phyloP scores from a whole-genome alignment of 768 basidiomycete species.

The Sistotremastrum niveocremeum region DNA sequence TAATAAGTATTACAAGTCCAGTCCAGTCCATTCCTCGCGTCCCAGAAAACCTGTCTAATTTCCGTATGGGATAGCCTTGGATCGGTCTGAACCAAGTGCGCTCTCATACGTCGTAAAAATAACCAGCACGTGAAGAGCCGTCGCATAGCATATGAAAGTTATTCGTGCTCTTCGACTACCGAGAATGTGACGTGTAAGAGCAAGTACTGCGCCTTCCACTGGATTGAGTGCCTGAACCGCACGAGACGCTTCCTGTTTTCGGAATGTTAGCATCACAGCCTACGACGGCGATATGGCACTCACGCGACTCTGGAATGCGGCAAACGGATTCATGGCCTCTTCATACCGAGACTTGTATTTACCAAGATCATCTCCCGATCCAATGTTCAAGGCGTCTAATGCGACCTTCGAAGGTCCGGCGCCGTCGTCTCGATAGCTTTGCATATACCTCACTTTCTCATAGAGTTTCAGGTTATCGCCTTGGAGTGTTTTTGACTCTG shows the following conservation, averaged over 20 bases:
- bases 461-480: conserved; percentile 94
- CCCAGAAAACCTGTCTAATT: too few species aligned
- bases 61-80: not conserved
- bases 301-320: conserved; percentile 90
- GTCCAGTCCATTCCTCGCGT: too few species aligned
- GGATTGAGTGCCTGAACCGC: conserved; percentile 88
- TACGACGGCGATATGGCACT: conserved; percentile 19
- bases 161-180: conserved; percentile 84
- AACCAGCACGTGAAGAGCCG: conserved; percentile 67
- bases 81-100: conserved; percentile 14
- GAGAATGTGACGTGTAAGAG: conserved; percentile 72
- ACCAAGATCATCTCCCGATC: conserved; percentile 57
- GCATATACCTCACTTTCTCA: conserved; percentile 98
- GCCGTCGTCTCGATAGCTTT: conserved; percentile 77
- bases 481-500: conserved; percentile 85
- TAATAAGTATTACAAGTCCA: too few species aligned
- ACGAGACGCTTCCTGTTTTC: conserved; percentile 75
- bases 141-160: conserved; percentile 79
- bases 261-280: not conserved
- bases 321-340: conserved; percentile 96
- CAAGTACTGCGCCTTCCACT: conserved; percentile 76
- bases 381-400: conserved; percentile 30
- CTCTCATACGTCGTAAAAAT: conserved; percentile 71
- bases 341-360: conserved; percentile 89
- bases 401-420: conserved; percentile 37